Base-by-base conservation (phyloP, 306 rosid species). In the Psophocarpus tetragonolobus region DNA sequence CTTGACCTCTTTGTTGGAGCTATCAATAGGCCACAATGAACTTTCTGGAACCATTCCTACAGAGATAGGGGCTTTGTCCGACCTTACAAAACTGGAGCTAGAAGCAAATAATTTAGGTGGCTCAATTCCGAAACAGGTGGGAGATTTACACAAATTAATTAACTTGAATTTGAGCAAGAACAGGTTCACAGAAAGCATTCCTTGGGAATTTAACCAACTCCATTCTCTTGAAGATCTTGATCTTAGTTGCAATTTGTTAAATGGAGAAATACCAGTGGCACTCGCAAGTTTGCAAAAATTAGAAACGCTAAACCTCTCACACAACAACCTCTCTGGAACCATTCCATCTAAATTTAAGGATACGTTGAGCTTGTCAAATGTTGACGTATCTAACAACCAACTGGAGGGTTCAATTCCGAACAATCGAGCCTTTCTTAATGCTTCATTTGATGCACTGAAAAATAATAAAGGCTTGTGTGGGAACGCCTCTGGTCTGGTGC, bases 291-390 rank as follows among this genome's bases (percentile, higher is more conserved):
- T 81, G 29, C 32, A 42, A 33, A 57, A 2, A 32, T 60, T 85
- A 20, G 75, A 60, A 62, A 4, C 4, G 3, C 47, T 85, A 60
- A 77, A 85, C 38, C 78, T 85, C 18, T 85, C 85, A 8, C 80
- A 85, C 68, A 23, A 85, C 68, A 23, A 38, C 32, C 80, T 84
- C 39, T 71, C 73, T n/a, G 77, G 83, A 47, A 48, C 70, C 0
- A 80, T 84, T 42, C 87, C 87, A 15, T 20, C 73, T 2, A 14
- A 11, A 15, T 84, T 84, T 32, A 39, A 17, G 6, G 47, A 67
- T 15, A 38, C 80, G 82, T 1, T 54, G 44, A 47, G 85, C 75
- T 84, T 80, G 84, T 75, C 84, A 70, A 4, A 6, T 18, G 48
- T 84, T 73, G 69, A 66, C 67, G 58, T 81, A 36, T 85, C 85